Base-by-base conservation (phyloP, 2,329 filamentous ascomycete species). In the Trichophyton benhamiae region DNA sequence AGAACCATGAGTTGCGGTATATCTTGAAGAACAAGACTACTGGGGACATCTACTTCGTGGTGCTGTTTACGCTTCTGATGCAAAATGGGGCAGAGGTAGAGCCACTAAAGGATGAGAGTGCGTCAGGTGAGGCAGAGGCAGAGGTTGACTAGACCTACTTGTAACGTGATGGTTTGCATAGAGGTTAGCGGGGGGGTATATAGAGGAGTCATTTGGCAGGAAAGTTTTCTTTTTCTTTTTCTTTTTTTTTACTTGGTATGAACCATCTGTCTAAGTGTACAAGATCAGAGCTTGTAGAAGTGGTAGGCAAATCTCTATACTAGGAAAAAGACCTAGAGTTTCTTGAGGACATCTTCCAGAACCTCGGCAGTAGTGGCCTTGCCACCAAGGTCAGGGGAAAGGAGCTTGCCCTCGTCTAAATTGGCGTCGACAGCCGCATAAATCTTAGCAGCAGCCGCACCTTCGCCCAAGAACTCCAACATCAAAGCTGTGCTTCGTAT, bases 391-490 rank as follows among this genome's bases (percentile, higher is more conserved):
- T 99, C 94, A 20, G 94, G 94, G 71, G 84, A 94, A 66, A 97
- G 76, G 65, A 91, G 79, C 77, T 82, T 87, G 64, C 86, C 91
- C 71, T 94, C 91, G 73, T 87, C 87, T 38, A 99, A 78, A 74
- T 94, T 95, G 49, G 80, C 91, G 76, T 99, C 94, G 25, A 97
- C 91, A 22, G 94, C 94, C 63, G 85, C 82, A 75, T 97, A 96
- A 69, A 99, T 95, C 78, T 81, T 86, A 33, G 88, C 90, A 38
- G 94, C 94, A 20, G 94, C 94, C 65, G 83, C 80, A 76, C 91
- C 87, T 79, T 95, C 86, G 65, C 90, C 85, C 66, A 97, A 79
- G 77, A 97, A 99, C 80, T 97, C 92, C 66, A 99, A 81, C 94
- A 99, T 97, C 65, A 96, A 81, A 38, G 88, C 94, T 15, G 91